These are phyloP conservation scores for Calonectria henricotiae DNA, from an alignment of 2,329 filamentous ascomycete species.

Conservation along the genomic window DNA sequence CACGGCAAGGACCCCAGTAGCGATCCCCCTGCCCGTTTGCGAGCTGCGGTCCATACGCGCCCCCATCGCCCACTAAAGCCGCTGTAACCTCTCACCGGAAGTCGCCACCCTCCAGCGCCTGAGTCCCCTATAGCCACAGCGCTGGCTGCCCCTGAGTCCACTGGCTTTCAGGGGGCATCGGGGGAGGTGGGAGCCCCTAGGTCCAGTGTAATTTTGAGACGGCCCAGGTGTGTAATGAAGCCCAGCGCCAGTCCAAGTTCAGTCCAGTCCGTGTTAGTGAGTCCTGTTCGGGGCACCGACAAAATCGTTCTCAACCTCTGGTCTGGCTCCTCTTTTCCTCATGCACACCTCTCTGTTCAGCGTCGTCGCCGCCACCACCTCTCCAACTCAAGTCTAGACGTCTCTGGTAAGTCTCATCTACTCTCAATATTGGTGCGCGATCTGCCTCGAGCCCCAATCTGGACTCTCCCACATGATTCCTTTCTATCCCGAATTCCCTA, in stretches of 20 bases:
- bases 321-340: constrained; percentile 64
- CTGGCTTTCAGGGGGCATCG: constrained; percentile 16
- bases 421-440: constrained; percentile 58
- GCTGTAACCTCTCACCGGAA: constrained; percentile 24
- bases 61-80: constrained; percentile 23
- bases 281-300: constrained; percentile 55
- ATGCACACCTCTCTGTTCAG: constrained; percentile 61
- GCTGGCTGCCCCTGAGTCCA: constrained; percentile 21
- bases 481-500: constrained; percentile 47
- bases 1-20: constrained; percentile 30
- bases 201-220: constrained; percentile 34
- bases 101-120: constrained; percentile 24
- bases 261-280: constrained; percentile 50
- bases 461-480: constrained; percentile 46
- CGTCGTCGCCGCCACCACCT: constrained; percentile 57
- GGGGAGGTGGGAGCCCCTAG: constrained; percentile 25
- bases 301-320: constrained; percentile 61
- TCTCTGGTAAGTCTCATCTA: constrained; percentile 60
- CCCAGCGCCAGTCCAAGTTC: constrained; percentile 32
- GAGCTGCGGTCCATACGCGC: constrained; percentile 22
- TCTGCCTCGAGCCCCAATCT: constrained; percentile 53
- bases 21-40: constrained; percentile 31
- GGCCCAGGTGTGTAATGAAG: constrained; percentile 36
- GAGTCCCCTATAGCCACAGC: constrained; percentile 29
- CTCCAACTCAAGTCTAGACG: constrained; percentile 54